These are phyloP conservation scores for Phaeolepiota aurea DNA, from an alignment of 768 basidiomycete genomes.

Conservation along the genomic window DNA sequence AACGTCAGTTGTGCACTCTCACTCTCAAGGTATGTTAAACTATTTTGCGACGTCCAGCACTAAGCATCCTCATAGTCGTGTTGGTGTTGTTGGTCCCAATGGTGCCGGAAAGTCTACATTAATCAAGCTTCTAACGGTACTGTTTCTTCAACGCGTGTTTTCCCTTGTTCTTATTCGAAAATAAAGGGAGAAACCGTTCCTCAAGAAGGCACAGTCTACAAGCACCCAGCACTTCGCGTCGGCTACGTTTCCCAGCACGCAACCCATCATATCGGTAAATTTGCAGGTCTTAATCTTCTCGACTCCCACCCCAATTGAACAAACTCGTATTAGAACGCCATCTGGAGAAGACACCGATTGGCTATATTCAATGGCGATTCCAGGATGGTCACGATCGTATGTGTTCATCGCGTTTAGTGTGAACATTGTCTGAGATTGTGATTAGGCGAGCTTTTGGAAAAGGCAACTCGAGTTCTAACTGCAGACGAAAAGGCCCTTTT, in stretches of 20 bases:
- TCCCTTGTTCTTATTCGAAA: slow-evolving; percentile 5
- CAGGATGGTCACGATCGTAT: slow-evolving; percentile 95
- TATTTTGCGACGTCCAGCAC: slow-evolving; percentile 11
- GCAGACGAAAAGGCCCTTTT: slow-evolving; percentile 72
- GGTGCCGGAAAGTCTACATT: slow-evolving; percentile 95
- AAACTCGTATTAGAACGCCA: slow-evolving; percentile 57
- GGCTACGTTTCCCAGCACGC: slow-evolving; percentile 98
- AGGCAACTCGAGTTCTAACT: slow-evolving; percentile 85
- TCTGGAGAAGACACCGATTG: slow-evolving; percentile 92
- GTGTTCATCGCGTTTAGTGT: slow-evolving; percentile 15
- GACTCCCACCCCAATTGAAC: slow-evolving; percentile 7
- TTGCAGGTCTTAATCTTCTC: background rate
- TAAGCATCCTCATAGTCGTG: slow-evolving; percentile 50
- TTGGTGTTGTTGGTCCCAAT: slow-evolving; percentile 88
- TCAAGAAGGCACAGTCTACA: slow-evolving; percentile 87
- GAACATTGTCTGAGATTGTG: slow-evolving; percentile 2
- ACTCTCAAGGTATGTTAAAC: slow-evolving; percentile 63
- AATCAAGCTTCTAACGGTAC: slow-evolving; percentile 86
- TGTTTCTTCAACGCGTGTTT: slow-evolving; percentile 1
- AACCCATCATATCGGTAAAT: slow-evolving; percentile 84
- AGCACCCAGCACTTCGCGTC: slow-evolving; percentile 88
- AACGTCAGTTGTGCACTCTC: slow-evolving; percentile 90
- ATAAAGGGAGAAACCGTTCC: slow-evolving; percentile 81
- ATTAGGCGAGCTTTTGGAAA: slow-evolving; percentile 81
- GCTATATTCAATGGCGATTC: slow-evolving; percentile 98